Base-by-base conservation (phyloP, 2,329 filamentous ascomycete species). In the Fusarium nisikadoi region DNA sequence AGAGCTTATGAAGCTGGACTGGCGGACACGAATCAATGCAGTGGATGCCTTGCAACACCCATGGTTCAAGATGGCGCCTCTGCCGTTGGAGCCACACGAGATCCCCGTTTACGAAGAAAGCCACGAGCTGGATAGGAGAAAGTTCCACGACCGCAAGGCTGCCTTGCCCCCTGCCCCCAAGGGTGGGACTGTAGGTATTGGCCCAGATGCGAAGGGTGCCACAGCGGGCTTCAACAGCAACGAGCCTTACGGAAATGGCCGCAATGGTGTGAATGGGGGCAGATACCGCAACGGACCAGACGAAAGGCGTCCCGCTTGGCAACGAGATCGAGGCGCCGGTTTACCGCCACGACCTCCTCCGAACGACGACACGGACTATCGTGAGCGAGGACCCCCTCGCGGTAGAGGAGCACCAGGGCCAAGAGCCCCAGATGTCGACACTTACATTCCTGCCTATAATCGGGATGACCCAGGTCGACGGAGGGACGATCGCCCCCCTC, bases 101-200 rank as follows among this genome's bases (percentile, higher is more conserved):
- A 88, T 99, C n/a, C 96, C 96, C 5, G 88, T 85, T 20, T 98
- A 97, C 78, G 94, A 97, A 79, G 95, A 98, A 77, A 97, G 94
- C 47, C 96, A 99, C 81, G 96, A 99, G 81, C 86, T 98, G n/a
- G 96, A 99, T 80, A 90, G 95, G 55, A 90, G 94, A 80, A 97
- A 95, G 82, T 95, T 94, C 75, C 92, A 97, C 73, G 93, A 94
- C 65, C 92, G 96, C 77, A 94, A 94, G 78, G 92, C 92, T 27
- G 92, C 91, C 27, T 87, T 95, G 16, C 95, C 95, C 8, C 95
- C 96, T 17, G 96, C 95, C 2, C 96, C 96, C 1, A 94, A 95
- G 75, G 95, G 95, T 17, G 95, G 94, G 8, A 94, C 94, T 2
- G 94, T 97, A 6, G 95, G 95, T 19, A 90, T 94, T 77, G 90